Conservation (phyloP, 2,329 filamentous ascomycete species). For the Xylogone sp. region DNA sequence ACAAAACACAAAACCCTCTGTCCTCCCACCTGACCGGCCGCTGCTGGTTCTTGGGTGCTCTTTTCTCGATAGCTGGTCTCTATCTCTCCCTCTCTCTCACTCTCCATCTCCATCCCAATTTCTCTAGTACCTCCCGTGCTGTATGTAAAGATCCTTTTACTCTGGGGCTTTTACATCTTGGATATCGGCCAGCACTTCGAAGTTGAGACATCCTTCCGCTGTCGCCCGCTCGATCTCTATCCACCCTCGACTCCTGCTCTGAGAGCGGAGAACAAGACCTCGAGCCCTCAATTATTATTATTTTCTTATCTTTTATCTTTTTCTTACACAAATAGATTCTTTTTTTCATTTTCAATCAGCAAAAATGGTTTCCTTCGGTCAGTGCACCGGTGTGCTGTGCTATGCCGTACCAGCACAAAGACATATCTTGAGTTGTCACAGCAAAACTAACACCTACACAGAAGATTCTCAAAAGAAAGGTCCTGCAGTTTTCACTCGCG, state of each 20-base stretch:
- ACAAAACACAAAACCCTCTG: conserved; percentile 28
- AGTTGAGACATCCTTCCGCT: too few species aligned
- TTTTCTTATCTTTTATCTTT: conserved; percentile 6
- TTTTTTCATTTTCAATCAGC: not conserved
- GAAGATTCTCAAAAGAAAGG: conserved; percentile 20
- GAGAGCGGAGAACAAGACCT: conserved; percentile 7
- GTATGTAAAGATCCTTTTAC: not conserved
- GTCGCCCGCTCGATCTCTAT: too few species aligned
- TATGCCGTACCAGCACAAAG: conserved; percentile 1
- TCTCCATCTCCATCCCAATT: conserved; percentile 4
- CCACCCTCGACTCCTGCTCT: not conserved
- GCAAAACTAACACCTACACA: not conserved
- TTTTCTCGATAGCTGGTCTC: conserved; percentile 31
- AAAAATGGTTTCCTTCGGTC: not conserved
- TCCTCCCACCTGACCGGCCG: conserved; percentile 18
- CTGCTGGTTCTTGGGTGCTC: conserved; percentile 7
- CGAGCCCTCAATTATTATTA: too few species aligned
- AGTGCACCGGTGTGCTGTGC: too few species aligned
- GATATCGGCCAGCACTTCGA: too few species aligned
- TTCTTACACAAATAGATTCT: not conserved
- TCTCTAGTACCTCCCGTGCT: not conserved
- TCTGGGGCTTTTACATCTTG: not conserved
- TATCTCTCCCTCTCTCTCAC: conserved; percentile 14
- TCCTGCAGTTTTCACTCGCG: conserved; percentile 19
- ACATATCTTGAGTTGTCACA: not conserved